Base-by-base conservation (phyloP, 176 grass and related monocot genomes). In the Raddia guianensis region DNA sequence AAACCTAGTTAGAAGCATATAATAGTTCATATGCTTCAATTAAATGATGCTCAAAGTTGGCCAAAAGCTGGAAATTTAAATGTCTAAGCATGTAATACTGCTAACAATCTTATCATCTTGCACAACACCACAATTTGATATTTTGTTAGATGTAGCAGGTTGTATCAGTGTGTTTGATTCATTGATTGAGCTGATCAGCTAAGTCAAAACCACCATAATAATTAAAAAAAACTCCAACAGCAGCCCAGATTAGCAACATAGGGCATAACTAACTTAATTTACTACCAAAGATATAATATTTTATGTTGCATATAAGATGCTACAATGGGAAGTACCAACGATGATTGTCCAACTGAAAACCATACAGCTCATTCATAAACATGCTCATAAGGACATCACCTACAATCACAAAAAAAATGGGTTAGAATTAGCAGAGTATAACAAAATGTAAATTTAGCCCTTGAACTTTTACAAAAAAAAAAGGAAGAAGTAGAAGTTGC, bases 371-470 rank as follows among this genome's bases (percentile, higher is more conserved):
- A 27, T 27, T 27, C 27, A 27, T 27, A 27, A 27, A 27, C 27
- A 27, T 27, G 27, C 27, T 27, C 27, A 27, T 27, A 27, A 27
- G 27, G 27, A 27, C 27, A 27, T 27, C 27, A 27, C 27, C 27
- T 55, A 75, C 80, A 93, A 87, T 19, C 48, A 77, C 11, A 88
- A 18, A 89, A 75, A 81, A 35, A 37, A 5, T 56, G 63, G 7
- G 45, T 54, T 33, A 37, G 16, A 52, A 55, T 85, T 44, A 80
- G 68, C 12, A 49, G 12, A 69, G 49, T 42, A 80, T 56, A 50
- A 74, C 52, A 70, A 65, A 19, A 56, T 56, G 70, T 63, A 7
- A 50, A 63, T 21, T 57, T 79, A 73, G 18, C n/a, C 10, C 45
- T 71, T 72, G 67, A 80, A 49, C 58, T 66, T 75, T 15, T 19